phyloP scores from a whole-genome alignment of 108 stramenopile species.

The Cyclotella cryptica region DNA sequence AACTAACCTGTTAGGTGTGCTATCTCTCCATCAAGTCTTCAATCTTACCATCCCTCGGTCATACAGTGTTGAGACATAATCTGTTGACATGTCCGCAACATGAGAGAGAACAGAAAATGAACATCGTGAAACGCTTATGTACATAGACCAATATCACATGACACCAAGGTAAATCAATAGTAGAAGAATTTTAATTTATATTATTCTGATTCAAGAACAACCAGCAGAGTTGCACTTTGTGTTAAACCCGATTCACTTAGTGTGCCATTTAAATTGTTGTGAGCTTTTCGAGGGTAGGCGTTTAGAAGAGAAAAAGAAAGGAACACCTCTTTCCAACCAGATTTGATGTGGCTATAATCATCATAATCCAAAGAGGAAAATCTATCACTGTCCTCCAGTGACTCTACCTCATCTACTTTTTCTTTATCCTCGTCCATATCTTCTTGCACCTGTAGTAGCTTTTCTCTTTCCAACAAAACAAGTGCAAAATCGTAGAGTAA shows the following conservation, averaged over 20 bases:
- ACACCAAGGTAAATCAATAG: neutral
- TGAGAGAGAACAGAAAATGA: too few relatives aligned
- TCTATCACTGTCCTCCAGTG: neutral
- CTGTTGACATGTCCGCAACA: too few relatives aligned
- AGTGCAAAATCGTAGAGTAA: conserved; percentile 47
- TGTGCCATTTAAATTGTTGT: conserved; percentile 28
- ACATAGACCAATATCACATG: too few relatives aligned
- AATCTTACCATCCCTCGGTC: too few relatives aligned
- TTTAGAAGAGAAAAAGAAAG: conserved; percentile 25
- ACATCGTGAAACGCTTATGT: too few relatives aligned
- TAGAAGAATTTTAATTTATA: neutral
- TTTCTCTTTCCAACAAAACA: conserved; percentile 22
- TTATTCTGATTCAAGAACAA: conserved; percentile 33
- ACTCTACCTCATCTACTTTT: neutral
- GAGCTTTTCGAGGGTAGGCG: conserved; percentile 23
- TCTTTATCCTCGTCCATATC: neutral
- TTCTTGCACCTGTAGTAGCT: conserved; percentile 15
- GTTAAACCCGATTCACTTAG: conserved; percentile 27
- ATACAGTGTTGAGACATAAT: too few relatives aligned
- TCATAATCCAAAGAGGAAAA: neutral
- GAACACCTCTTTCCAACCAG: conserved; percentile 36
- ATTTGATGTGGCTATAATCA: conserved; percentile 10
- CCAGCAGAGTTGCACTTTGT: conserved; percentile 22
- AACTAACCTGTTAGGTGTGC: too few relatives aligned
- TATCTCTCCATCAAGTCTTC: too few relatives aligned